These are phyloP conservation scores for Magnolia kwangsiensis DNA, from an alignment of 164 flowering plant genomes.

Conservation along the genomic window DNA sequence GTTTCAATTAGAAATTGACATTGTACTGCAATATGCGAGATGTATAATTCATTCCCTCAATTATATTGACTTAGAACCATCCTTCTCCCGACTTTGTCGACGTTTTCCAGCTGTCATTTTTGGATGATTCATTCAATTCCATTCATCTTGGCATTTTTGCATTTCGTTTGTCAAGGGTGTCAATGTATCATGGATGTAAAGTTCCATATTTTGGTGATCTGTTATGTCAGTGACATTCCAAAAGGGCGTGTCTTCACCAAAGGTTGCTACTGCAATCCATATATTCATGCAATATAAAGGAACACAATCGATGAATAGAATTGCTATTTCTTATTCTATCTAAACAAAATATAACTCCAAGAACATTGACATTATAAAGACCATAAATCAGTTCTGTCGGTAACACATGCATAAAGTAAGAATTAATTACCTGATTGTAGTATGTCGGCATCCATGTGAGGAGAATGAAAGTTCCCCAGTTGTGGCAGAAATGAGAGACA, in stretches of 20 bases:
- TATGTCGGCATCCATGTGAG: conserved; percentile 99
- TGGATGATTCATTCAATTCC: too few relatives aligned
- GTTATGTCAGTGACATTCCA: neutral
- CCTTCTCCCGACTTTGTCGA: too few relatives aligned
- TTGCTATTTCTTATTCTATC: neutral
- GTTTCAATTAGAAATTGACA: too few relatives aligned
- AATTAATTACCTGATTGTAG: conserved; percentile 73
- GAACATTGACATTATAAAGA: conserved; percentile 1
- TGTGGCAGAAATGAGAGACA: conserved; percentile 89
- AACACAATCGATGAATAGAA: neutral
- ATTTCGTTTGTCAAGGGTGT: too few relatives aligned
- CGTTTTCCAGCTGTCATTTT: too few relatives aligned
- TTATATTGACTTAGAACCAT: neutral
- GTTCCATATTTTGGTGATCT: neutral
- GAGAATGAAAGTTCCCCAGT: conserved; percentile 98
- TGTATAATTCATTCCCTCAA: neutral
- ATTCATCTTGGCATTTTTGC: too few relatives aligned
- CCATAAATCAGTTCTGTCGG: neutral
- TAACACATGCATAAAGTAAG: neutral
- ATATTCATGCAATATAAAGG: conserved; percentile 1
- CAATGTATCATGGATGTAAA: neutral
- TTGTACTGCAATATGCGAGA: neutral
- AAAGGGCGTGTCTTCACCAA: neutral
- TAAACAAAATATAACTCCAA: neutral
- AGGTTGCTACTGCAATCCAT: neutral